phyloP scores from a whole-genome alignment of 116 monocot genomes.

The Posidonia oceanica region DNA sequence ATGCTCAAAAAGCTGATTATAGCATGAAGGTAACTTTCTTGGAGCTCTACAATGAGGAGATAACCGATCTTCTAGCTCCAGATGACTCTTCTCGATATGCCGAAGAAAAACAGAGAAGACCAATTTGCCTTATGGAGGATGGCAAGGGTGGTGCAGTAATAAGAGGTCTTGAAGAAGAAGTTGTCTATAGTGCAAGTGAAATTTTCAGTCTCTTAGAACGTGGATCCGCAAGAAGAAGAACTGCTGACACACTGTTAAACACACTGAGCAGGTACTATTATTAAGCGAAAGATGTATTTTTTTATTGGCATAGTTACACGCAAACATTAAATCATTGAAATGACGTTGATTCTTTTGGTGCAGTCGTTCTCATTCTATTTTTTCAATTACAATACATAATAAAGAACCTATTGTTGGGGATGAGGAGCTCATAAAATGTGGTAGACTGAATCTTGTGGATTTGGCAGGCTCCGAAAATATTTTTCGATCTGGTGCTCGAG shows the following conservation, averaged over 20 bases:
- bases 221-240: slow-evolving; percentile 48
- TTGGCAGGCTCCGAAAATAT: slow-evolving; percentile 91
- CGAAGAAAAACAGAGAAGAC: slow-evolving; percentile 51
- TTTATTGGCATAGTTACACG: too few relatives aligned
- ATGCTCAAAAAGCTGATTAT: slow-evolving; percentile 61
- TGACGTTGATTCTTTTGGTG: slow-evolving; percentile 11
- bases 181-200: slow-evolving; percentile 62
- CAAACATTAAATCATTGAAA: not conserved
- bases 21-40: slow-evolving; percentile 71
- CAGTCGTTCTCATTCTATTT: slow-evolving; percentile 86
- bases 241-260: slow-evolving; percentile 57
- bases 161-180: slow-evolving; percentile 73
- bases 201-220: slow-evolving; percentile 53
- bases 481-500: slow-evolving; percentile 66
- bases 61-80: slow-evolving; percentile 60
- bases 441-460: slow-evolving; percentile 80
- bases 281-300: too few relatives aligned
- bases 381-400: slow-evolving; percentile 74
- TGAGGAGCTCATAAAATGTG: slow-evolving; percentile 77
- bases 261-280: slow-evolving; percentile 63
- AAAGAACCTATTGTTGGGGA: slow-evolving; percentile 40
- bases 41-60: slow-evolving; percentile 91
- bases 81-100: slow-evolving; percentile 34
- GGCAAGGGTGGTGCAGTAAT: slow-evolving; percentile 78
- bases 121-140: slow-evolving; percentile 85